Conservation (phyloP, 2,329 filamentous ascomycete genomes). For the Pseudogymnoascus sp. region DNA sequence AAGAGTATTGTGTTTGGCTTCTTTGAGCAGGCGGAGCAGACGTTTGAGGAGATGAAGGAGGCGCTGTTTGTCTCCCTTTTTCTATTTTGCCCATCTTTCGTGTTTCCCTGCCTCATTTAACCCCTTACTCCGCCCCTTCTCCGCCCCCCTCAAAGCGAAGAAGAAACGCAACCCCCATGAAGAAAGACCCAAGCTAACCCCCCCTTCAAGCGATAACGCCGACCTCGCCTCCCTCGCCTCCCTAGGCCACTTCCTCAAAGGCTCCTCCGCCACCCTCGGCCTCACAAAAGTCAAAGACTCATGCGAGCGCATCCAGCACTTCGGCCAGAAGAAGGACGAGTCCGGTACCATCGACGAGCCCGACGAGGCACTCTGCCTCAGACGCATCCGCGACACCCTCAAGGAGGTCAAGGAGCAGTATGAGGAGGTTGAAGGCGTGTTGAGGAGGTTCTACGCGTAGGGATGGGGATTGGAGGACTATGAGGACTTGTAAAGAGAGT, state of each 20-base stretch:
- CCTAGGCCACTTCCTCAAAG: conserved; percentile 93
- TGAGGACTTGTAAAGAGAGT: no score
- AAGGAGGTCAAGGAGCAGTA: conserved; percentile 68
- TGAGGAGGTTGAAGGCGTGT: conserved; percentile 57
- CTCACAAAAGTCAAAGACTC: conserved; percentile 83
- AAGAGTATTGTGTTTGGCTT: conserved; percentile 82
- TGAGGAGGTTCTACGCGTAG: conserved; percentile 41
- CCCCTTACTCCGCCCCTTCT: no score
- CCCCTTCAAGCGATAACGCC: conserved; percentile 29
- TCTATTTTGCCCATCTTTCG: neutral
- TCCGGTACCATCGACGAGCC: conserved; percentile 53
- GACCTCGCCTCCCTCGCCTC: conserved; percentile 69
- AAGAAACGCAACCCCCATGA: no score
- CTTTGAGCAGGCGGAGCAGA: conserved; percentile 82
- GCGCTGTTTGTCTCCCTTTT: conserved; percentile 57
- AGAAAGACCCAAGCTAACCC: no score
- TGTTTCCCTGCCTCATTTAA: neutral
- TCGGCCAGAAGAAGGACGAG: conserved; percentile 72
- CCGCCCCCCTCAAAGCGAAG: no score
- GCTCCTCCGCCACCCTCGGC: conserved; percentile 88
- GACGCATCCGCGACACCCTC: conserved; percentile 62
- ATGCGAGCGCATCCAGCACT: conserved; percentile 96
- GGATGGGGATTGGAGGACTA: no score
- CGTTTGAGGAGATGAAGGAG: conserved; percentile 75
- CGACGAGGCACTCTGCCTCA: conserved; percentile 59